These are phyloP conservation scores for Phytophthora syringae DNA, from an alignment of 352 stramenopile genomes.

Conservation along the genomic window DNA sequence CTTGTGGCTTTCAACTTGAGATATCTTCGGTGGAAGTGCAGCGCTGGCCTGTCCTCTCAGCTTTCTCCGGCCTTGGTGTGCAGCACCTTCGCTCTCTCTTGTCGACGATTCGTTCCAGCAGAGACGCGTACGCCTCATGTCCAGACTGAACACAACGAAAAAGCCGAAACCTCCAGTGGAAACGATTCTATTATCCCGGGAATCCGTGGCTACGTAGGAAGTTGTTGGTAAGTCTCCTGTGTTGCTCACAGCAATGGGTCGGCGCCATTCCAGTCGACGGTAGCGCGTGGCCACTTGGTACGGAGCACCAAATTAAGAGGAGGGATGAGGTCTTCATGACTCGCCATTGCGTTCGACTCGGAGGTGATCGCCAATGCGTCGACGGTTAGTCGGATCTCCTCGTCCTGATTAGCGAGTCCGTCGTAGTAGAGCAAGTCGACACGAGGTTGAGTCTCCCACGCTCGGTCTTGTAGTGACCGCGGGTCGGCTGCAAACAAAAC, in stretches of 20 bases:
- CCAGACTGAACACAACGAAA: slow-evolving; percentile 23
- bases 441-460: slow-evolving; percentile 37
- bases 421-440: slow-evolving; percentile 92
- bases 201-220: too few species aligned
- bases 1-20: slow-evolving; percentile 23
- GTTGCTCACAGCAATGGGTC: slow-evolving; percentile 80
- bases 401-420: slow-evolving; percentile 87
- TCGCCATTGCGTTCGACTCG: slow-evolving; percentile 35
- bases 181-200: slow-evolving; percentile 3
- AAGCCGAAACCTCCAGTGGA: slow-evolving; percentile 11
- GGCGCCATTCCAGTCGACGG: slow-evolving; percentile 88
- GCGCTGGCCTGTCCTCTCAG: slow-evolving; percentile 26
- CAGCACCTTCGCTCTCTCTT: slow-evolving; percentile 5
- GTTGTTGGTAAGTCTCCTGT: too few species aligned
- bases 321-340: slow-evolving; percentile 74
- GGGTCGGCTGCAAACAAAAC: slow-evolving; percentile 74
- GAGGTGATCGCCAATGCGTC: slow-evolving; percentile 27
- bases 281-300: slow-evolving; percentile 84
- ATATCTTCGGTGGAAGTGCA: background rate
- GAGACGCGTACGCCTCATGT: slow-evolving; percentile 12
- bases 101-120: slow-evolving; percentile 29
- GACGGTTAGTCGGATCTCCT: slow-evolving; percentile 78
- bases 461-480: slow-evolving; percentile 26
- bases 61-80: slow-evolving; percentile 19
- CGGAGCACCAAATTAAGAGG: slow-evolving; percentile 91